Conservation (phyloP, 2,329 filamentous ascomycete genomes). For the Amesomyces nigricolor region DNA sequence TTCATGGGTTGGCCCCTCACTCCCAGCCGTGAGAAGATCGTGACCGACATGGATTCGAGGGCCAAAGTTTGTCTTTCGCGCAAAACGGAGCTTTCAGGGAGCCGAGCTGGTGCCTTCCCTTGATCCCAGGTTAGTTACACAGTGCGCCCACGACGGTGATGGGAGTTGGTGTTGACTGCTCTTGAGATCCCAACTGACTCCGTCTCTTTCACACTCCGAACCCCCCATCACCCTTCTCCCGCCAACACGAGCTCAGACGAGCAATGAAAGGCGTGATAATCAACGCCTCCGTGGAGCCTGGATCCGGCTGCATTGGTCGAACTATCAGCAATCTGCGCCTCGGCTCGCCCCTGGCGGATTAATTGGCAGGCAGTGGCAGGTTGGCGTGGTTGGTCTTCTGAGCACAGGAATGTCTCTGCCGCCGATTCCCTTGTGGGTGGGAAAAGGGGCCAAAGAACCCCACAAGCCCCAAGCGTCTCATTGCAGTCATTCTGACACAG, state of each 20-base stretch:
- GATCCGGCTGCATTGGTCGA: not conserved
- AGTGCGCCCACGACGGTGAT: too few relatives aligned
- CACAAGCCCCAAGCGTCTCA: slow-evolving; percentile 10
- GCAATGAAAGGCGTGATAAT: not conserved
- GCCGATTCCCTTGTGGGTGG: slow-evolving; percentile 1
- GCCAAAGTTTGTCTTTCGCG: not conserved
- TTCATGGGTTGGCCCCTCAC: not conserved
- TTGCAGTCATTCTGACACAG: not conserved
- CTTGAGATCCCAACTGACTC: too few relatives aligned
- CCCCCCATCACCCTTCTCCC: not conserved
- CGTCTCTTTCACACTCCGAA: too few relatives aligned
- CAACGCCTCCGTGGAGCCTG: slow-evolving; percentile 7
- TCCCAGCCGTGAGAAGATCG: not conserved
- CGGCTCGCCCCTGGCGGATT: not conserved
- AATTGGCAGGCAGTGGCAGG: not conserved
- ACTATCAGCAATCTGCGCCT: slow-evolving; percentile 2
- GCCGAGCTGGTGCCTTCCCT: too few relatives aligned
- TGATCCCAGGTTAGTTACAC: too few relatives aligned
- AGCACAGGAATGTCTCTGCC: slow-evolving; percentile 1
- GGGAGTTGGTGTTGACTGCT: too few relatives aligned
- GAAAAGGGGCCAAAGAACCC: slow-evolving; percentile 1
- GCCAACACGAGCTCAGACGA: not conserved
- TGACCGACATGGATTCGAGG: slow-evolving; percentile 3
- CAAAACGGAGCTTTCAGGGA: not conserved
- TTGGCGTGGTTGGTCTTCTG: too few relatives aligned